Percentiles rank a stretch among this genome's conserved stretches.
Conservation (phyloP, 2,329 filamentous ascomycete species). For the Arthrobotrys conoides region DNA sequence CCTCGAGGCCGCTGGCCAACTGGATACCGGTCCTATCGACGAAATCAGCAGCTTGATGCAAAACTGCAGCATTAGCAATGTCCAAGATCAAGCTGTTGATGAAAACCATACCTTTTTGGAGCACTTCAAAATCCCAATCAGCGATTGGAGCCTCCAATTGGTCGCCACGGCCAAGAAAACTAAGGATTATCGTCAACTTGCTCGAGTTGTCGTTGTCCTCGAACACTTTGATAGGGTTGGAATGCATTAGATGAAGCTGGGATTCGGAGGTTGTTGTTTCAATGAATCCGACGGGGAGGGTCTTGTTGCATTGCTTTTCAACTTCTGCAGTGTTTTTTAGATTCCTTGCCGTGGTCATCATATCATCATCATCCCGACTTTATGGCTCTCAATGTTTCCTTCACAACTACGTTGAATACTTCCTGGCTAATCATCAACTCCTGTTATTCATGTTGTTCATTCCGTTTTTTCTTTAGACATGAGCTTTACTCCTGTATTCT, state of each 20-base stretch:
- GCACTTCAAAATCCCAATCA: conserved; percentile 1
- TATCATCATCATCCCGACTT: neutral
- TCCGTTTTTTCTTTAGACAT: neutral
- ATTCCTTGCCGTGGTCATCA: too few relatives aligned
- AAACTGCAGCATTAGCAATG: neutral
- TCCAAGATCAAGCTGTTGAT: too few relatives aligned
- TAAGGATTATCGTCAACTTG: neutral
- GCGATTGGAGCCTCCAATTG: neutral
- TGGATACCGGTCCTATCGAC: neutral
- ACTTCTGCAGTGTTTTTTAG: too few relatives aligned
- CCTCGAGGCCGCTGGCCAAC: neutral
- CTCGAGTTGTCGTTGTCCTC: neutral
- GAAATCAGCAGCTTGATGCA: neutral
- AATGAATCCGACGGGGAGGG: neutral
- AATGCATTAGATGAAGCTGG: neutral
- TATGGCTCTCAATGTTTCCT: neutral
- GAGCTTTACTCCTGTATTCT: neutral
- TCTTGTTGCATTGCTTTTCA: neutral
- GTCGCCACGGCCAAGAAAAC: neutral
- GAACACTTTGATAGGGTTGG: neutral
- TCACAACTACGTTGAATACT: neutral
- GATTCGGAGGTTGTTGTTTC: neutral
- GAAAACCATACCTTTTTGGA: conserved; percentile 7
- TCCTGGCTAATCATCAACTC: neutral
- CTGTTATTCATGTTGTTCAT: neutral